These are phyloP conservation scores for Neopestalotiopsis clavispora DNA, from an alignment of 2,329 filamentous ascomycete species.

Conservation along the genomic window DNA sequence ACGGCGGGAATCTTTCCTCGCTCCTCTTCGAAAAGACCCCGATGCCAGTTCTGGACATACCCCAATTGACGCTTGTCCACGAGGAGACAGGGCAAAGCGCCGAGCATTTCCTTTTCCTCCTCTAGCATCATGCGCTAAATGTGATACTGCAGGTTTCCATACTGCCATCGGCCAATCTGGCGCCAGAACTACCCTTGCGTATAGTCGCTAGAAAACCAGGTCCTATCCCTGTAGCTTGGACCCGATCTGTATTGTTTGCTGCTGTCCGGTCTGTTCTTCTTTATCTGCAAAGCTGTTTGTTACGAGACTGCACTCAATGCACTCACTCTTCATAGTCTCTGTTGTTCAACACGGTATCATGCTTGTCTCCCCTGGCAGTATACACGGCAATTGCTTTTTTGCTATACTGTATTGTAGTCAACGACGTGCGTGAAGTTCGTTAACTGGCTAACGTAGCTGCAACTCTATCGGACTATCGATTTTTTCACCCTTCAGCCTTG, in stretches of 20 bases:
- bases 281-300: neutral
- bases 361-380: too few relatives aligned
- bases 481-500: too few relatives aligned
- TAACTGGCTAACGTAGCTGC: too few relatives aligned
- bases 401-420: too few relatives aligned
- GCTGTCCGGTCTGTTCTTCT: neutral
- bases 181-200: neutral
- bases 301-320: too few relatives aligned
- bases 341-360: neutral
- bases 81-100: neutral
- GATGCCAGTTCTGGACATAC: neutral
- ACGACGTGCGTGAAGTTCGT: too few relatives aligned
- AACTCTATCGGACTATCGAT: too few relatives aligned
- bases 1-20: too few relatives aligned
- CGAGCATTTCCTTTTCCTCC: conserved; percentile 12
- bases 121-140: conserved; percentile 6
- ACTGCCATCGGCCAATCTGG: neutral
- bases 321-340: neutral
- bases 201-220: neutral
- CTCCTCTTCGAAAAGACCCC: neutral
- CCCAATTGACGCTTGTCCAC: conserved; percentile 2
- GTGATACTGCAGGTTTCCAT: conserved; percentile 2
- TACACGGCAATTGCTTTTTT: too few relatives aligned
- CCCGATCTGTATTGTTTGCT: neutral
- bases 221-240: neutral